A percentile compares a stretch with the other conserved stretches of the same genome.
These are phyloP conservation scores for Boechera divaricarpa DNA, from an alignment of 345 rosid genomes.

Conservation along the genomic window DNA sequence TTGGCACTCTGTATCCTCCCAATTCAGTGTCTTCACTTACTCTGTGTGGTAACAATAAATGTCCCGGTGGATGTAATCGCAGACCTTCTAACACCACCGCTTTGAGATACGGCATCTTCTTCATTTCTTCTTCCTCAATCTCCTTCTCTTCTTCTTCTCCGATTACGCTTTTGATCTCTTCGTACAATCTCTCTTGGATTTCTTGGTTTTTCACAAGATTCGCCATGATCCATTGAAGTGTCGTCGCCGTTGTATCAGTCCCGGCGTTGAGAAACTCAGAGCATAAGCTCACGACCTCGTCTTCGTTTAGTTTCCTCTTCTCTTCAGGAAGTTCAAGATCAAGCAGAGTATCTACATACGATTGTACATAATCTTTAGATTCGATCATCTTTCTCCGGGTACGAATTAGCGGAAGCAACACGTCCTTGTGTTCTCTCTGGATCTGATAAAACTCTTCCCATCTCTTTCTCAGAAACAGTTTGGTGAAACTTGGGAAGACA, in stretches of 20 bases:
- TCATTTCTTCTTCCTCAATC: slow-evolving; percentile 16
- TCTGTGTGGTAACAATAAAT: slow-evolving; percentile 15
- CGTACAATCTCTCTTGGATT: slow-evolving; percentile 20
- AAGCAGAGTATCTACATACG: slow-evolving; percentile 39
- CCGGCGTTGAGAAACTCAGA: background rate
- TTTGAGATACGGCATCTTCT: slow-evolving; percentile 21
- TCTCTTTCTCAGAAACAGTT: background rate
- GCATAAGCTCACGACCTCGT: slow-evolving; percentile 11
- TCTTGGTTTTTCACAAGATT: background rate
- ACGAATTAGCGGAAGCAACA: slow-evolving; percentile 33
- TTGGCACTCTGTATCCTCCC: slow-evolving; percentile 29
- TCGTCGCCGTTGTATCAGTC: background rate
- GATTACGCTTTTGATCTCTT: slow-evolving; percentile 30
- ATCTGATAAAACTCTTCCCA: slow-evolving; percentile 26
- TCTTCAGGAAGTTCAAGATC: slow-evolving; percentile 31
- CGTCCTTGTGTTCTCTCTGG: slow-evolving; percentile 6
- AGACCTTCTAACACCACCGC: slow-evolving; percentile 31
- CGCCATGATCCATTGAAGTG: background rate
- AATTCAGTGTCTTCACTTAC: slow-evolving; percentile 1
- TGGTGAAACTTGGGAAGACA: background rate
- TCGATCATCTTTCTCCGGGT: slow-evolving; percentile 5
- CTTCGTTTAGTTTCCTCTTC: slow-evolving; percentile 33
- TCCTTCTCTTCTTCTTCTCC: background rate
- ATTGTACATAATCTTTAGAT: slow-evolving; percentile 7
- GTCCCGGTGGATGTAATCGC: slow-evolving; percentile 26